These are phyloP conservation scores for Arthrobotrys sphaeroides DNA, from an alignment of 2,329 filamentous ascomycete species.

Conservation along the genomic window DNA sequence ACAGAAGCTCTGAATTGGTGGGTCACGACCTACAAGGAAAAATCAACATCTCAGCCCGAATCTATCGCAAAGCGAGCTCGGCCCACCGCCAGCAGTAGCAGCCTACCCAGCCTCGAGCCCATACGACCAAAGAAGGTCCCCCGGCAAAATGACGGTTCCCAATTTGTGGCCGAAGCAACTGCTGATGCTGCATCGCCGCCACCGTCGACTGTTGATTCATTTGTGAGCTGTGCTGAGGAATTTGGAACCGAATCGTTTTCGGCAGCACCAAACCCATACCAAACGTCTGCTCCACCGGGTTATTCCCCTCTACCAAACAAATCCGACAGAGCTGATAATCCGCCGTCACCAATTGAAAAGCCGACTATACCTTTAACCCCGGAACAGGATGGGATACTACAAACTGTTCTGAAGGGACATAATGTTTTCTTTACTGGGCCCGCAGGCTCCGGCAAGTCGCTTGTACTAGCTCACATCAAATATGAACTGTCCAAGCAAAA, in stretches of 20 bases:
- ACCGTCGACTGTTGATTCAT: not conserved
- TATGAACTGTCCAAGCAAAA: conserved; percentile 22
- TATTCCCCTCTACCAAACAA: not conserved
- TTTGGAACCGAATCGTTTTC: not conserved
- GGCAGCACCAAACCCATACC: not conserved
- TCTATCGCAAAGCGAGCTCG: conserved; percentile 7
- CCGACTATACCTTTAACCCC: conserved; percentile 60
- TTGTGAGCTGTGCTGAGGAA: not conserved
- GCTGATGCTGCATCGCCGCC: conserved; percentile 4
- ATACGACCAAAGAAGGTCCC: conserved; percentile 21
- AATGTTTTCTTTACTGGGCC: conserved; percentile 74
- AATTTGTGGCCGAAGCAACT: not conserved
- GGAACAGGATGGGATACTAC: conserved; percentile 66
- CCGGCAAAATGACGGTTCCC: not conserved
- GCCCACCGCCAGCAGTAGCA: not conserved
- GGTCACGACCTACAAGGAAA: conserved; percentile 13
- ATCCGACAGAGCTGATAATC: not conserved
- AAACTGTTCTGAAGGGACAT: conserved; percentile 65
- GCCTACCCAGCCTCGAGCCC: not conserved
- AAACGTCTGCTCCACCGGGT: not conserved
- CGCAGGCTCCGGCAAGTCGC: conserved; percentile 70
- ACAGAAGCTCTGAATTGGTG: conserved; percentile 53
- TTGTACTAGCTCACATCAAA: conserved; percentile 56
- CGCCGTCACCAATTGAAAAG: not conserved
- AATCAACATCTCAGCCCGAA: not conserved